Evolutionary conservation across 2,329 filamentous ascomycete genomes (phyloP), one percentile per base, ranked within the genome.

Genomic region (Aureobasidium sp.): DNA sequence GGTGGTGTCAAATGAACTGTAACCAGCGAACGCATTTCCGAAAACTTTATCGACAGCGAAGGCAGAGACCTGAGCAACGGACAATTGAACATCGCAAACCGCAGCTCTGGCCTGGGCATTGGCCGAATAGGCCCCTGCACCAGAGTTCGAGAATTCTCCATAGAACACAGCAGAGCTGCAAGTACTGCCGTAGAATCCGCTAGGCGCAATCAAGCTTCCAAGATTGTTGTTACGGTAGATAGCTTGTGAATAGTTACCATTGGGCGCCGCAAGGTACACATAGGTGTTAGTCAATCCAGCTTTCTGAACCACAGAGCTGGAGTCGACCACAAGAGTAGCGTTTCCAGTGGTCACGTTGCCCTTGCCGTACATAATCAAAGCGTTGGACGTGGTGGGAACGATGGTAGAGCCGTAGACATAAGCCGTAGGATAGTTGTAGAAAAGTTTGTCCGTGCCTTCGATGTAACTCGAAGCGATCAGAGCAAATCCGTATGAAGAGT

Each of bases 401-500:
- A 81, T 75, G 0, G 73, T 77, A 0, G 78, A 76, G 10, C 72
- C 72, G 62, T 75, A 80, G 0, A 81, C 64, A 61, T 79, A 80
- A 0, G 77, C 63, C 12, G 74, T 74, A 0, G 74, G 72, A 12
- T 72, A 75, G 39, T 74, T 73, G 62, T 74, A 76, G 55, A 81
- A 72, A 1, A 77, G 65, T 65, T 78, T 78, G 53, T 77, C 74
- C 6, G 71, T 65, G 2, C 75, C 77, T 63, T 80, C 76, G 9
- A 81, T 71, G 61, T 79, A 79, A 0, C 76, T 78, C 64, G 78
- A 73, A 9, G 76, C 76, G 27, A 80, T 72, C 29, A 81, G 65
- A 0, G 71, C 72, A 0, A 74, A 68, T 3, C 75, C 74, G 10
- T 67, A 66, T 1, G 70, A 68, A 5, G 71, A 66, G 4, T 66